Evolutionary conservation across 805 yeast genomes (phyloP).

Genomic region (Yarrowia osloensis): DNA sequence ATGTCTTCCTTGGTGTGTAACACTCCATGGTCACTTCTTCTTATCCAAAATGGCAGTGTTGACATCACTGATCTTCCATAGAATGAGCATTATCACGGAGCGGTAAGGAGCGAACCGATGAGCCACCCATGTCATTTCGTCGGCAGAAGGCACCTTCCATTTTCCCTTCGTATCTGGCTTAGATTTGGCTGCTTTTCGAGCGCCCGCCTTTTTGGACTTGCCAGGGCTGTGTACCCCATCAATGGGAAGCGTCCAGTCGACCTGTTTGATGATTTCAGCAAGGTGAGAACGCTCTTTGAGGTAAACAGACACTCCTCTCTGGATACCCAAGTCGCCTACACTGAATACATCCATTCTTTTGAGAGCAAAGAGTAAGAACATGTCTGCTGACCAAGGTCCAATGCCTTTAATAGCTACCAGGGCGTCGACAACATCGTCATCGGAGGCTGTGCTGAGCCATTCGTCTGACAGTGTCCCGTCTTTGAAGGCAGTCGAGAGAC

Average conservation of each 20-base stretch:
- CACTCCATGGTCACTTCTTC: neutral
- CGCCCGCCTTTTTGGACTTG: conserved; percentile 42
- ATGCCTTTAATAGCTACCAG: conserved; percentile 42
- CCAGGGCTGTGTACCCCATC: conserved; percentile 39
- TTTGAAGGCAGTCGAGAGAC: conserved; percentile 50
- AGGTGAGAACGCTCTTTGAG: conserved; percentile 47
- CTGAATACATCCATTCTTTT: conserved; percentile 71
- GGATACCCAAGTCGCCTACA: conserved; percentile 78
- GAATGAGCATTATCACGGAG: conserved; percentile 63
- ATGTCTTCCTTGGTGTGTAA: no score
- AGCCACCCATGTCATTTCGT: conserved; percentile 65
- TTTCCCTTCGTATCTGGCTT: conserved; percentile 45
- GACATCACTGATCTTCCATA: conserved; percentile 72
- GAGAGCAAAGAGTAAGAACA: conserved; percentile 77
- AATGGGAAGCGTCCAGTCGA: conserved; percentile 37
- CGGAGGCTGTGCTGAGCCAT: conserved; percentile 34
- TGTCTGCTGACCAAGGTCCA: conserved; percentile 78
- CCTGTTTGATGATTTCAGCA: conserved; percentile 41
- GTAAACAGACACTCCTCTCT: conserved; percentile 74
- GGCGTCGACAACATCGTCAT: conserved; percentile 42
- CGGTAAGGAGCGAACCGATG: conserved; percentile 65
- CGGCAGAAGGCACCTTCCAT: conserved; percentile 42
- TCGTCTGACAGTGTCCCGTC: conserved; percentile 39
- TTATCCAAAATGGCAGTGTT: conserved; percentile 51
- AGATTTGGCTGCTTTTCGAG: conserved; percentile 43